Percentiles rank a stretch among this genome's conserved stretches.
Conservation (phyloP, 192 early-diverging fungal genomes). For the Backusella liffmaniae region DNA sequence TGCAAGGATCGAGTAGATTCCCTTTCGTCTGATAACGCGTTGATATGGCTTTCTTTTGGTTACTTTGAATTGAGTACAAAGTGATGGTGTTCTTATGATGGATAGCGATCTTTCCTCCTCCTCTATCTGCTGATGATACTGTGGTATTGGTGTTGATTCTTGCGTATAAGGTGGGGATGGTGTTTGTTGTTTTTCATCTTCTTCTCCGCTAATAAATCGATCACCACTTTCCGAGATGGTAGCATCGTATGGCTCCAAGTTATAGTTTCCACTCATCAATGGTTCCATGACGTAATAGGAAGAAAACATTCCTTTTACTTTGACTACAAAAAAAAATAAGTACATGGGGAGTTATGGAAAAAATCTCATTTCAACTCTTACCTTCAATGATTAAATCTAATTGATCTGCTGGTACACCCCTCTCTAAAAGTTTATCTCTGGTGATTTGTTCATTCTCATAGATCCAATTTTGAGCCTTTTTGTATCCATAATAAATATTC, state of each 20-base stretch:
- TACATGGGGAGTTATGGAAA: neutral
- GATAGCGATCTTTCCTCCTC: neutral
- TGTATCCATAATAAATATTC: neutral
- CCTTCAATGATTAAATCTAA: neutral
- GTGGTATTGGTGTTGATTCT: neutral
- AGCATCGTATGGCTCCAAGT: neutral
- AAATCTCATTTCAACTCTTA: neutral
- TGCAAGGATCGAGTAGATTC: neutral
- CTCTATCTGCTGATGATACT: neutral
- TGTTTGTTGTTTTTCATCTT: neutral
- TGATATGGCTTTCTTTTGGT: neutral
- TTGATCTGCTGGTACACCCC: neutral
- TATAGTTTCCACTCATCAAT: neutral
- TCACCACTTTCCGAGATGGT: neutral
- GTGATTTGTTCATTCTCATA: neutral
- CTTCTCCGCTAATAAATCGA: neutral
- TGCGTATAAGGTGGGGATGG: neutral
- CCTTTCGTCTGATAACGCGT: neutral
- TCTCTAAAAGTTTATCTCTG: neutral
- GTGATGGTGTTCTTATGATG: neutral
- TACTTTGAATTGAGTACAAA: neutral
- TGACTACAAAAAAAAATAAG: neutral
- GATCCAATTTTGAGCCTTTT: neutral
- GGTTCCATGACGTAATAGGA: neutral
- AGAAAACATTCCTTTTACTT: neutral